These are phyloP conservation scores for Dryas octopetala DNA, from an alignment of 306 rosid species.

Conservation along the genomic window DNA sequence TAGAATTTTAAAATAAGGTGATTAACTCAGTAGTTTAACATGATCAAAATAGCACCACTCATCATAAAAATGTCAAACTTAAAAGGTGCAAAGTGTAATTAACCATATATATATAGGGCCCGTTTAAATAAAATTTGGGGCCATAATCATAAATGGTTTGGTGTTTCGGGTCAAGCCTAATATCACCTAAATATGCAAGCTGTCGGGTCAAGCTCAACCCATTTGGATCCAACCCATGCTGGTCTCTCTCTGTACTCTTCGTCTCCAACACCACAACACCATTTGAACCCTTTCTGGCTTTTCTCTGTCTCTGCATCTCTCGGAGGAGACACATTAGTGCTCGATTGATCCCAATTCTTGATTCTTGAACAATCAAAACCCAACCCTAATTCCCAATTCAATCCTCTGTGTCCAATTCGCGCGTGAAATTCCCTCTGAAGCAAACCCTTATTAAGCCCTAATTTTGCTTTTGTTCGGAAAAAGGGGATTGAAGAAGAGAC, in stretches of 20 bases:
- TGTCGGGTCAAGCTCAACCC: neutral
- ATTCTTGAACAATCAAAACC: neutral
- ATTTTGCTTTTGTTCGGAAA: neutral
- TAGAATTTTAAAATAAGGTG: too few species aligned
- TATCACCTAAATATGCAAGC: too few species aligned
- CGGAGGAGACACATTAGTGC: neutral
- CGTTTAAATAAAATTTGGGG: too few species aligned
- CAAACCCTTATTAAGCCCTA: constrained; percentile 12
- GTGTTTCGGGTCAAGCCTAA: too few species aligned
- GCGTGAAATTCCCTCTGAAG: neutral
- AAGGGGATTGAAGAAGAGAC: neutral
- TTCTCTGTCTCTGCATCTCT: neutral
- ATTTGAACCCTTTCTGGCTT: neutral
- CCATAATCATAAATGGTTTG: too few species aligned
- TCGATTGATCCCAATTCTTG: neutral
- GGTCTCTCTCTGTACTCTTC: neutral
- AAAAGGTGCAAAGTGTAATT: too few species aligned
- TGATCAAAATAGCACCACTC: too few species aligned
- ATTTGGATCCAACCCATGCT: neutral
- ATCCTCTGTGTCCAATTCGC: neutral
- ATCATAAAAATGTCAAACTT: too few species aligned
- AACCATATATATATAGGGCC: too few species aligned
- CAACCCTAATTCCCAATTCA: neutral
- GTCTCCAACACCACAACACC: neutral
- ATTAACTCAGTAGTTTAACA: too few species aligned